Conservation (phyloP, 2,329 filamentous ascomycete species). For the Paecilomyces dactylethromorphus region DNA sequence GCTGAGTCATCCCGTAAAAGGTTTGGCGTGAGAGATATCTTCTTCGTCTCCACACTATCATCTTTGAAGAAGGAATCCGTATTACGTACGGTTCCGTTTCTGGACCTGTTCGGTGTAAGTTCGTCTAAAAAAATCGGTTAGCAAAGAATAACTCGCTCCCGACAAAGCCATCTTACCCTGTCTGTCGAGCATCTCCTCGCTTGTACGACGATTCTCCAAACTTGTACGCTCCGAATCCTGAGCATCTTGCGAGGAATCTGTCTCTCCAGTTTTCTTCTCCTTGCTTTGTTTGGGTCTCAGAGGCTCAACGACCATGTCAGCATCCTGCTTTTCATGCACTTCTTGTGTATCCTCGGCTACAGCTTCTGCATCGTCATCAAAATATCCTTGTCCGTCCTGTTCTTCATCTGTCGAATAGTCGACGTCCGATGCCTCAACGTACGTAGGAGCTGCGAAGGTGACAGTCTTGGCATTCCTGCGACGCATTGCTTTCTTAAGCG, state of each 20-base stretch:
- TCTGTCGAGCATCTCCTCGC: conserved; percentile 60
- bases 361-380: conserved; percentile 42
- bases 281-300: conserved; percentile 36
- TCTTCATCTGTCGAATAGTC: conserved; percentile 82
- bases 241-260: conserved; percentile 15
- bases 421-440: conserved; percentile 79
- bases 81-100: conserved; percentile 81
- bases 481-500: conserved; percentile 76
- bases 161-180: conserved; percentile 24
- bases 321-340: conserved; percentile 23
- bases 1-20: conserved; percentile 72
- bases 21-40: conserved; percentile 93
- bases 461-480: conserved; percentile 79
- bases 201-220: conserved; percentile 43
- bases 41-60: conserved; percentile 89
- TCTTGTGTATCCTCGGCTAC: conserved; percentile 26
- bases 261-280: conserved; percentile 22
- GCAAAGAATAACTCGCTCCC: background rate
- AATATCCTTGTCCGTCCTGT: conserved; percentile 42
- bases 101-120: conserved; percentile 49
- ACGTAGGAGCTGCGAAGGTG: conserved; percentile 76
- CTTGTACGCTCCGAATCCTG: conserved; percentile 21
- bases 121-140: conserved; percentile 19
- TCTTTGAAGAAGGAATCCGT: conserved; percentile 98
- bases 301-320: conserved; percentile 38